Base-by-base conservation (phyloP, 2,329 filamentous ascomycete genomes). In the Huntiella omanensis region DNA sequence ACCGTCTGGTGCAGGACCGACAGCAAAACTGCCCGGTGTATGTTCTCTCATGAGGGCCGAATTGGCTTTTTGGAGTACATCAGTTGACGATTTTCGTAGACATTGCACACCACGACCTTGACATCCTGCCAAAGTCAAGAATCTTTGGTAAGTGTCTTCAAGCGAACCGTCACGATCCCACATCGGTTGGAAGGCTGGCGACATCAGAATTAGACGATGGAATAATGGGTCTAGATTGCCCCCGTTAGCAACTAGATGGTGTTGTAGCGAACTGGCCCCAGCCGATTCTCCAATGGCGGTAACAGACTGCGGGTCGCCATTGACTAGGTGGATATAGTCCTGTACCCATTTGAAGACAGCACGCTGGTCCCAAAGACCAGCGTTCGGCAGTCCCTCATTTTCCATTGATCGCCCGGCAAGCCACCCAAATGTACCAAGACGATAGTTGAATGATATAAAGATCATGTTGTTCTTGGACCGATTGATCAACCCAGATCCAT, bases 251-350 rank as follows among this genome's bases (percentile, higher is more conserved):
- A 65, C 61, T 6, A 71, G 56, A 44, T 71, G 68, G 46, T 71
- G 66, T 42, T 70, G 52, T 43, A 72, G 64, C 4, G 65, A 69
- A 1, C 64, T 63, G 1, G 65, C 70, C 1, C 70, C 69, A 0
- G 69, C 68, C 6, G 64, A 69, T 51, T 70, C 64, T 2, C 68
- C 70, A 59, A 65, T 65, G 4, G 66, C 66, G 1, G 64, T 69
- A 4, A 72, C 66, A 3, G 57, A 52, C 3, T 54, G 56, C 4
- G 61, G 59, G 49, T 71, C 64, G n/a, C 69, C 70, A 6, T 65
- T 64, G 4, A 72, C 55, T 0, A 64, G 55, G 6, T 53, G 46
- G 37, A 71, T 66, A 51, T 70, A 60, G 40, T 65, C 57, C 40
- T 65, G 60, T 1, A 68, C 64, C 68, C 68, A 72, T 52, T 69